A percentile compares a stretch with the other conserved stretches of the same genome.
Evolutionary conservation across 1,284 basidiomycete genomes (phyloP).

Genomic region (Trichosporon sp.): DNA sequence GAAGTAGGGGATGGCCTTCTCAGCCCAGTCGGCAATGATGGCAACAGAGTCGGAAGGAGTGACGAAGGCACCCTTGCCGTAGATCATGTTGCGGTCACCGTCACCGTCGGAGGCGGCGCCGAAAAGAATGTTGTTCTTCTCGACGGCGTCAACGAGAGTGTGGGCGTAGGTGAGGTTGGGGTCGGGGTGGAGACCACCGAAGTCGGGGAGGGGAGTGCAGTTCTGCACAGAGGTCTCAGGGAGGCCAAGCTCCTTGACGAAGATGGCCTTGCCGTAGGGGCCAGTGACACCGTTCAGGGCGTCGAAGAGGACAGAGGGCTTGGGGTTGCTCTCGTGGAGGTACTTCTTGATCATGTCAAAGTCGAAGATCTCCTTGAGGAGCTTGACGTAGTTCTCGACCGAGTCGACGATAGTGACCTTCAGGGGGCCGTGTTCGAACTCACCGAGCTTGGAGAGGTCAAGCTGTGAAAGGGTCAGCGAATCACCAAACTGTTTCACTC

Average conservation of each 20-base stretch:
- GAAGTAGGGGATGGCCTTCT: constrained; percentile 94
- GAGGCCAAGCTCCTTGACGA: constrained; percentile 79
- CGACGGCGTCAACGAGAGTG: constrained; percentile 86
- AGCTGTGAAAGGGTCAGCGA: constrained; percentile 53
- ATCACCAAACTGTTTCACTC: constrained; percentile 35
- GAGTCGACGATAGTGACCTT: constrained; percentile 91
- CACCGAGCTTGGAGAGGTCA: constrained; percentile 78
- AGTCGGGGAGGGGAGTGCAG: constrained; percentile 84
- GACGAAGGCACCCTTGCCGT: constrained; percentile 95
- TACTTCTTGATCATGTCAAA: constrained; percentile 88
- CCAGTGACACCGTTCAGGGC: constrained; percentile 96
- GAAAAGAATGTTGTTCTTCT: constrained; percentile 79
- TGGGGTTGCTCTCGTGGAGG: constrained; percentile 59
- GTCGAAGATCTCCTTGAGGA: constrained; percentile 89
- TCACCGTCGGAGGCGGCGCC: constrained; percentile 97
- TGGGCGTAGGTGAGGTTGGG: constrained; percentile 98
- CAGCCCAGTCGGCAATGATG: constrained; percentile 95
- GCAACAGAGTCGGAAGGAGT: constrained; percentile 96
- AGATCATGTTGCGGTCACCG: constrained; percentile 99
- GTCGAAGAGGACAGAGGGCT: constrained; percentile 90
- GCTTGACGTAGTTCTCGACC: constrained; percentile 78
- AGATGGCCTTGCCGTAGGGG: constrained; percentile 86
- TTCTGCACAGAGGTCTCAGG: constrained; percentile 81
- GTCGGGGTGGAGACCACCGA: constrained; percentile 95
- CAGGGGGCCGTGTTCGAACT: constrained; percentile 73